Evolutionary conservation across 441 rosid species (phyloP).

Genomic region (Pelargonium citronellum): DNA sequence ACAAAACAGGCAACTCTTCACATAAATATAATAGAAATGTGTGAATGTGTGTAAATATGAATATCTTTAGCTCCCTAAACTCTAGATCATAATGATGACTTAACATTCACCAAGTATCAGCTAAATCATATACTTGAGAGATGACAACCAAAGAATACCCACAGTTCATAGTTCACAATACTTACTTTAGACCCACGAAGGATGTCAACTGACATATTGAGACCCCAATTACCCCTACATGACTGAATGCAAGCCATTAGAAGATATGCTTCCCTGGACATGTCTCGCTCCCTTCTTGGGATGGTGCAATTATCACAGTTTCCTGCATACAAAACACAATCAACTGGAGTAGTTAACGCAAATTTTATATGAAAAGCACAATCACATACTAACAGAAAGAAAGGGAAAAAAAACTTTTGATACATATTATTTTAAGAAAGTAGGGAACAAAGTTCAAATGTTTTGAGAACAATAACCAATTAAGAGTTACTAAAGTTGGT

Average conservation of each 20-base stretch:
- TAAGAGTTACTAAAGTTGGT: neutral
- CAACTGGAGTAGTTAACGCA: conserved; percentile 2
- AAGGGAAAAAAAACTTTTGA: neutral
- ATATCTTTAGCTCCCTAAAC: too few relatives aligned
- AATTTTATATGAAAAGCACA: neutral
- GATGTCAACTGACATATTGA: conserved; percentile 41
- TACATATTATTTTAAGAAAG: neutral
- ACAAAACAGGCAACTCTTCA: too few relatives aligned
- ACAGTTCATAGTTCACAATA: conserved; percentile 7
- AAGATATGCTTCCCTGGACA: conserved; percentile 44
- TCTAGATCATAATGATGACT: neutral
- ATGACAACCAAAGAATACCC: conserved; percentile 9
- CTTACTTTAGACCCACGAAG: conserved; percentile 55
- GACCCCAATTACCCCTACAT: conserved; percentile 44
- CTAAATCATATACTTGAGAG: neutral
- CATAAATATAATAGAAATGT: too few relatives aligned
- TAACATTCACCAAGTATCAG: neutral
- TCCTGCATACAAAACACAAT: conserved; percentile 28
- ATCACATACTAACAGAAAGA: neutral
- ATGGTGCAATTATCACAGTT: conserved; percentile 46
- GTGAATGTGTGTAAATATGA: too few relatives aligned
- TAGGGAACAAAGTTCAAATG: neutral
- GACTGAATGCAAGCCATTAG: conserved; percentile 37
- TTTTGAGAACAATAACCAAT: neutral
- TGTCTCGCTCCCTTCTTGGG: conserved; percentile 34